Evolutionary conservation across 805 yeast genomes (phyloP), one percentile per base, ranked within the genome.

Genomic region (Lachancea lanzarotensis): DNA sequence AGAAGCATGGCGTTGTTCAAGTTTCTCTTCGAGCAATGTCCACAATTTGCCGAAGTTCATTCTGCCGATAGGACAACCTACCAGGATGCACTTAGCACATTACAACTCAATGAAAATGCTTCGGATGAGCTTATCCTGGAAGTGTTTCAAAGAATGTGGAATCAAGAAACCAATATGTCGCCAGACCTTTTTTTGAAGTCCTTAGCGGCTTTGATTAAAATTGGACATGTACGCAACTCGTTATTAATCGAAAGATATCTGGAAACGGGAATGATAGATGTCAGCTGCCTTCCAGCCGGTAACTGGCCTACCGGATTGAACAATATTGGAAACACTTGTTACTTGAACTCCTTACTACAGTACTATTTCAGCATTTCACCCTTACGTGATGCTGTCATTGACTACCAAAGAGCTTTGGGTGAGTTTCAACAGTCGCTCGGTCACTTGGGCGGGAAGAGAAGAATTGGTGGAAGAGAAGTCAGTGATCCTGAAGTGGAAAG

Each of bases 251-350:
- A 60, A 3, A 71, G 78, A 11, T 88, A 73, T 53, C 64, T 88
- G 27, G 69, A 68, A 33, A 71, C 79, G 0, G 95, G 95, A 0
- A 65, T 73, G 17, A 67, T 83, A 31, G 86, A 83, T 58, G 74
- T 79, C 3, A 66, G 73, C 9, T 62, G 74, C 1, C 62, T 84
- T 16, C 81, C 89, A 0, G 75, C 79, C 0, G 81, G 76, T 13
- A 74, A 77, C 40, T 81, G 91, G 78, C 98, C 98, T 0, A 86
- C 88, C 3, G 98, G 98, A 0, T 72, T 93, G 57, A 86, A 84
- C 63, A 93, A 93, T 60, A 90, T 89, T 50, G 98, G 98, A 19
- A 93, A 93, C 60, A 91, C 98, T 0, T 93, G 98, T 64, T 90
- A 90, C 54, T 70, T 93, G 62, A 93, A 93, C 61, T 91, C 98